Conservation (phyloP, 192 early-diverging fungal species). For the Gonapodya prolifera region DNA sequence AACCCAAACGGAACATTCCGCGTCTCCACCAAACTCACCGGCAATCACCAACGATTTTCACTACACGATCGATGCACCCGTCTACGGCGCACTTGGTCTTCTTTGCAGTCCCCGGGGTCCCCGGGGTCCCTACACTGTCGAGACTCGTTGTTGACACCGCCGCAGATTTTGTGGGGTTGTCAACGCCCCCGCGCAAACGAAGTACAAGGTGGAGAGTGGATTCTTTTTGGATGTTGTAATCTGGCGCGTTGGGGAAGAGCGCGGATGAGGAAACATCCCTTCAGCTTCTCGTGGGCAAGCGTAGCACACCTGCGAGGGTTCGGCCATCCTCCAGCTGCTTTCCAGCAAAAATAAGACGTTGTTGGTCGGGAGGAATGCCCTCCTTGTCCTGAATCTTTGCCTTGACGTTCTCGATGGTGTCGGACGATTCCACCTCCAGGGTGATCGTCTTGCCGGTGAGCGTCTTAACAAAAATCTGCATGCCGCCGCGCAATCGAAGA, state of each 20-base stretch:
- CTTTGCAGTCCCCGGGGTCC: background rate
- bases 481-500: slow-evolving; percentile 51
- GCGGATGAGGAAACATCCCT: background rate
- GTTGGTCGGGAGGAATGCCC: slow-evolving; percentile 75
- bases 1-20: background rate
- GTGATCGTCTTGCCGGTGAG: slow-evolving; percentile 97
- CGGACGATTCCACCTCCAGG: slow-evolving; percentile 68
- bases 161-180: background rate
- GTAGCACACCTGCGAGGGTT: slow-evolving; percentile 21
- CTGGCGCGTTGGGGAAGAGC: slow-evolving; percentile 7
- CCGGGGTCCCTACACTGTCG: background rate
- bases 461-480: slow-evolving; percentile 69
- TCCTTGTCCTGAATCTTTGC: slow-evolving; percentile 77
- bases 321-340: slow-evolving; percentile 75
- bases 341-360: slow-evolving; percentile 68
- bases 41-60: slow-evolving; percentile 63
- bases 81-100: background rate
- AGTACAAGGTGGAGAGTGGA: slow-evolving; percentile 66
- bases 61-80: slow-evolving; percentile 9
- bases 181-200: slow-evolving; percentile 60
- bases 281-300: background rate
- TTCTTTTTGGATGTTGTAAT: slow-evolving; percentile 81
- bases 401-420: slow-evolving; percentile 74
- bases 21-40: slow-evolving; percentile 6
- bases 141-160: background rate